Percentiles rank a stretch among this genome's conserved stretches.
Evolutionary conservation across 257 asterid genomes (phyloP).

Genomic region (Sherardia arvensis): DNA sequence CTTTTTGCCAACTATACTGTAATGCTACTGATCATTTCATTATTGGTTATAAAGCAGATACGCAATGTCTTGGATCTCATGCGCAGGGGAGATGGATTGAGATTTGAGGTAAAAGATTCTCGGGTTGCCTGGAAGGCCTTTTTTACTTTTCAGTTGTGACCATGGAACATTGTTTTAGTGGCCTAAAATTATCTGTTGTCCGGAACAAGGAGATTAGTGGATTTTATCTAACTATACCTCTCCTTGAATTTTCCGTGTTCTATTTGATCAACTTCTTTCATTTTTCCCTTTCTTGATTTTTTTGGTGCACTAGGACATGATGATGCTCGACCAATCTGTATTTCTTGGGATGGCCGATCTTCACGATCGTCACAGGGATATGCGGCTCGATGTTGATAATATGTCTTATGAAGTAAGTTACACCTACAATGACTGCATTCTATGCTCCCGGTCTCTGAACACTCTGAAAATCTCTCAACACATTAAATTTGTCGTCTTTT

Average conservation of each 20-base stretch:
- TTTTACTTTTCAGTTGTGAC: background rate
- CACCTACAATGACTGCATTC: background rate
- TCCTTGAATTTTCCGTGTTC: background rate
- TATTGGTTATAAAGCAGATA: constrained; percentile 42
- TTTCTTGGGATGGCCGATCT: constrained; percentile 32
- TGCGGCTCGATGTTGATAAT: constrained; percentile 47
- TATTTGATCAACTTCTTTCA: too few species aligned
- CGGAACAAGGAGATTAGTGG: background rate
- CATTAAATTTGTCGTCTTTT: background rate
- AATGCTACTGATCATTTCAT: background rate
- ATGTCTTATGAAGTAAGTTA: constrained; percentile 40
- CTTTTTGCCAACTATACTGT: background rate
- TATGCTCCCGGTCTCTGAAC: background rate
- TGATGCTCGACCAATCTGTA: constrained; percentile 37
- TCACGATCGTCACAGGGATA: constrained; percentile 40
- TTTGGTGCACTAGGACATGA: constrained; percentile 29
- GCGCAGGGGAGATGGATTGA: constrained; percentile 87
- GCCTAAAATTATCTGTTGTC: background rate
- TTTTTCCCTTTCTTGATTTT: background rate
- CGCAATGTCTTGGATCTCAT: constrained; percentile 90
- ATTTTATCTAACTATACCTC: background rate
- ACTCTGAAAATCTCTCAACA: background rate
- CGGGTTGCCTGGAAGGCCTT: background rate
- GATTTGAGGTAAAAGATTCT: constrained; percentile 63
- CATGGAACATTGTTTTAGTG: background rate